Evolutionary conservation across 2,329 filamentous ascomycete species (phyloP).

Genomic region (Cladosporium sp.): DNA sequence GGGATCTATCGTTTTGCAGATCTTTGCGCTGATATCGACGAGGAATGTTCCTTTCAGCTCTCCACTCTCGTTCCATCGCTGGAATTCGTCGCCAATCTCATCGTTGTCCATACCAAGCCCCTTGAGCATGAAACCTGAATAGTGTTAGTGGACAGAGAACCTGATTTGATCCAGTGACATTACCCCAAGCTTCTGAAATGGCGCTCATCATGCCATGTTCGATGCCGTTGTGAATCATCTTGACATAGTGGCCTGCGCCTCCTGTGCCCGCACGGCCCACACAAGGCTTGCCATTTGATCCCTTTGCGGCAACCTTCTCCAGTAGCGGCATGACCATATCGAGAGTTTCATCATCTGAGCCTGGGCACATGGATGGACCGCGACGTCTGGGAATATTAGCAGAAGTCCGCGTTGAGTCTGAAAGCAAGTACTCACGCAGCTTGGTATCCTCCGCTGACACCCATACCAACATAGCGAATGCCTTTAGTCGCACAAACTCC

Average conservation of each 20-base stretch:
- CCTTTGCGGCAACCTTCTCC: slow-evolving; percentile 62
- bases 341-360: slow-evolving; percentile 59
- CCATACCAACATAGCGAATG: slow-evolving; percentile 66
- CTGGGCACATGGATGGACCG: slow-evolving; percentile 68
- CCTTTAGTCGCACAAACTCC: slow-evolving; percentile 51
- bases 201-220: slow-evolving; percentile 70
- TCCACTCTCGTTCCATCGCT: slow-evolving; percentile 60
- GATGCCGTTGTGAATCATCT: slow-evolving; percentile 76
- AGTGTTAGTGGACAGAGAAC: not conserved
- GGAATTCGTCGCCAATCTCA: slow-evolving; percentile 61
- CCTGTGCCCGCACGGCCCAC: slow-evolving; percentile 61
- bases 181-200: slow-evolving; percentile 64
- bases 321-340: slow-evolving; percentile 63
- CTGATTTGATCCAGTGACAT: not conserved
- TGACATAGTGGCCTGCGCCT: slow-evolving; percentile 69
- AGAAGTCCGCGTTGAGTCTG: too few species aligned
- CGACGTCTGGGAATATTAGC: slow-evolving; percentile 40
- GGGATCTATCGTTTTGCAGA: slow-evolving; percentile 56
- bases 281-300: slow-evolving; percentile 59
- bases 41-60: slow-evolving; percentile 63
- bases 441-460: slow-evolving; percentile 70
- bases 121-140: slow-evolving; percentile 51
- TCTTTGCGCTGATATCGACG: slow-evolving; percentile 62
- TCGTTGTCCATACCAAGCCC: slow-evolving; percentile 60
- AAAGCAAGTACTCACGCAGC: slow-evolving; percentile 47